Conservation (phyloP, 2,329 filamentous ascomycete genomes). For the Dactylellina drechsleri region DNA sequence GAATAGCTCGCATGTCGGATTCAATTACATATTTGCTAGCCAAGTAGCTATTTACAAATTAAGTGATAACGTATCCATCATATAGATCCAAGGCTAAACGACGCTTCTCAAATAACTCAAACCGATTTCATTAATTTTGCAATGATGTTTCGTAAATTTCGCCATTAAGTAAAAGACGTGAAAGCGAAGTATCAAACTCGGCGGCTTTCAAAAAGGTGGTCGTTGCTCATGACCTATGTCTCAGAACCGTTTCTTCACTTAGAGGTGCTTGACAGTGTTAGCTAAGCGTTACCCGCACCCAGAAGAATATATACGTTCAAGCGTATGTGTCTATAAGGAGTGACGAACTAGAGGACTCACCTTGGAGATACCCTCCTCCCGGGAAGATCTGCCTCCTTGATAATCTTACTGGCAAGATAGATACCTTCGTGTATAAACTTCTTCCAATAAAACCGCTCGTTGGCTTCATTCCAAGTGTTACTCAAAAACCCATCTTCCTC, state of each 20-base stretch:
- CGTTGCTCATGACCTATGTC: not conserved
- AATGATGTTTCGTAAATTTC: not conserved
- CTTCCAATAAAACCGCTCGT: conserved; percentile 38
- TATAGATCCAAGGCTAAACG: too few relatives aligned
- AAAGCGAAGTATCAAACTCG: not conserved
- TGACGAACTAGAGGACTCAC: conserved; percentile 7
- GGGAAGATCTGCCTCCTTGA: conserved; percentile 30
- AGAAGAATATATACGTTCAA: not conserved
- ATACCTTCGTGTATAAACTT: conserved; percentile 47
- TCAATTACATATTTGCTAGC: too few relatives aligned
- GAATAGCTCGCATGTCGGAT: too few relatives aligned
- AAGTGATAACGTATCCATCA: too few relatives aligned
- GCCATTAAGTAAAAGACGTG: too few relatives aligned
- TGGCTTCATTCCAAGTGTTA: conserved; percentile 38
- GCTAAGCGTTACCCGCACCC: conserved; percentile 15
- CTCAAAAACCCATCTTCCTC: conserved; percentile 24
- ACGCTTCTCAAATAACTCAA: too few relatives aligned
- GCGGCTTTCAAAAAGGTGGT: not conserved
- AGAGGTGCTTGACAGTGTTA: conserved; percentile 13
- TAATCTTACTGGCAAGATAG: conserved; percentile 40
- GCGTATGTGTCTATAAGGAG: not conserved
- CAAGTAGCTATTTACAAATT: too few relatives aligned
- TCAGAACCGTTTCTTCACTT: conserved; percentile 37
- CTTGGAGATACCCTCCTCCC: conserved; percentile 41
- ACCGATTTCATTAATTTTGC: not conserved